These are phyloP conservation scores for Auricularia auricula-judae DNA, from an alignment of 768 basidiomycete species.

Conservation along the genomic window DNA sequence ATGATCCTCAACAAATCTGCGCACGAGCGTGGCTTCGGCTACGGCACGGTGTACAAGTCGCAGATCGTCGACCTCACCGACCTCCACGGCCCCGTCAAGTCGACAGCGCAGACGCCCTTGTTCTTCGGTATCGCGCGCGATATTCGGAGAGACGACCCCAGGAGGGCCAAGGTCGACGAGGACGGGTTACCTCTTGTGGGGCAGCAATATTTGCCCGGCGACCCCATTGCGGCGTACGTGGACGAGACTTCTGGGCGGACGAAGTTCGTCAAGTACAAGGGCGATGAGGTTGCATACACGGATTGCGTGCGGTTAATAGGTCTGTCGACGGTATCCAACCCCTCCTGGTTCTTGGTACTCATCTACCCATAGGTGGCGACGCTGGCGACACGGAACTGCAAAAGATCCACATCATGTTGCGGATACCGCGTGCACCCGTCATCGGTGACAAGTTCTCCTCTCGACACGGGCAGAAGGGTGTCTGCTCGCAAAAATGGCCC, in stretches of 20 bases:
- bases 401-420: constrained; percentile 86
- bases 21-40: constrained; percentile 94
- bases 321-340: constrained; percentile 19
- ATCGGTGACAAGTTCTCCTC: constrained; percentile 99
- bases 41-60: constrained; percentile 94
- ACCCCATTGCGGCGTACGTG: constrained; percentile 75
- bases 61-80: constrained; percentile 86
- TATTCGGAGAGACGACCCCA: constrained; percentile 38
- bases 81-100: constrained; percentile 48
- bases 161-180: constrained; percentile 45
- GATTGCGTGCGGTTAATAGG: constrained; percentile 89
- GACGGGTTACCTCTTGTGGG: constrained; percentile 87
- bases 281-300: constrained; percentile 82
- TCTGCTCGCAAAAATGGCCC: constrained; percentile 99
- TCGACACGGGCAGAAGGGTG: constrained; percentile 97
- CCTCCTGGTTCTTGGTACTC: not conserved
- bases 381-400: constrained; percentile 79
- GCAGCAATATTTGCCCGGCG: constrained; percentile 53
- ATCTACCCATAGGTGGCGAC: constrained; percentile 52
- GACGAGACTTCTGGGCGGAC: constrained; percentile 80
- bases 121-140: constrained; percentile 78
- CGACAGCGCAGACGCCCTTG: constrained; percentile 46
- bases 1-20: constrained; percentile 99
- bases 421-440: constrained; percentile 89
- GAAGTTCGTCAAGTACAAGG: constrained; percentile 87